These are phyloP conservation scores for Candida boleticola DNA, from an alignment of 805 yeast species.

Conservation along the genomic window DNA sequence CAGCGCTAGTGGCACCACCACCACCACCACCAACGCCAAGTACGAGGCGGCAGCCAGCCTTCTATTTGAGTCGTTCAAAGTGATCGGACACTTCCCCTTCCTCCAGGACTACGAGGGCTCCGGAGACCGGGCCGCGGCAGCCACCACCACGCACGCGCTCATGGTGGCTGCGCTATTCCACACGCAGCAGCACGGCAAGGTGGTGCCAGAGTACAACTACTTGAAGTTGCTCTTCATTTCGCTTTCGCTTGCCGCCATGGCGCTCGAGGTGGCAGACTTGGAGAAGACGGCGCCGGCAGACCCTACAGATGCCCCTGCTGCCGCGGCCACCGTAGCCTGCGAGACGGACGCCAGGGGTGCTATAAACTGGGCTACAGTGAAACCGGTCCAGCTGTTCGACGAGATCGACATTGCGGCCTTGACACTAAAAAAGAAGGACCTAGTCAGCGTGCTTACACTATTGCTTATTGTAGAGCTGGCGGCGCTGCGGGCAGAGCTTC, in stretches of 20 bases:
- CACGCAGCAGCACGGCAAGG: conserved; percentile 37
- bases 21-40: too few species aligned
- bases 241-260: conserved; percentile 21
- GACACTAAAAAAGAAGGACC: neutral
- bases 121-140: conserved; percentile 6
- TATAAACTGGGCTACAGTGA: conserved; percentile 31
- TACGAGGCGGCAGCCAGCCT: neutral
- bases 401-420: conserved; percentile 30
- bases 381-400: conserved; percentile 43
- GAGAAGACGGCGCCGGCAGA: neutral
- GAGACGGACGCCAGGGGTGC: neutral
- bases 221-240: conserved; percentile 48
- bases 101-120: conserved; percentile 26
- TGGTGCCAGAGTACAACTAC: conserved; percentile 40
- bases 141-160: conserved; percentile 36
- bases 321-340: conserved; percentile 3
- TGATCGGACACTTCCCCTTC: conserved; percentile 52
- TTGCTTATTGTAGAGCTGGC: conserved; percentile 14
- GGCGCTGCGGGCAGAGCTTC: neutral
- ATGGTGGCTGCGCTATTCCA: conserved; percentile 33
- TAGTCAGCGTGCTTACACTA: conserved; percentile 42
- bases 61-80: conserved; percentile 28
- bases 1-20: too few species aligned
- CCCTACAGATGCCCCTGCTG: neutral
- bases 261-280: neutral